Base-by-base conservation (phyloP, 2,329 filamentous ascomycete species). In the Claviceps sp. region DNA sequence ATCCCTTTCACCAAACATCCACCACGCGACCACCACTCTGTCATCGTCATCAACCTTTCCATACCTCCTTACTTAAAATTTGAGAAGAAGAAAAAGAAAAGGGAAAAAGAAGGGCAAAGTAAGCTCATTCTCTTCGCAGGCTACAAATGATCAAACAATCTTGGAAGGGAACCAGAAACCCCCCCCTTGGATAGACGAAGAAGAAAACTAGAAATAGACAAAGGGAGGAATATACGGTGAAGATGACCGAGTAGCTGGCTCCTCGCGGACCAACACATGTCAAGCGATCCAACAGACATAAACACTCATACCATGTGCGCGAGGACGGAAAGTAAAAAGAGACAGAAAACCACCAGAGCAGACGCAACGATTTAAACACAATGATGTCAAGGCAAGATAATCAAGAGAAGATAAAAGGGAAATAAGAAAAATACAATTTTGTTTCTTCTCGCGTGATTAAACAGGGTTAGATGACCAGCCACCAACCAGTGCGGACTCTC, bases 401-500 rank as follows among this genome's bases (percentile, higher is more conserved):
- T 16, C 9, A 8, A 14, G 5, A 20, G 20, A 51, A 45, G 26
- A 29, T 34, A 4, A 54, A 46, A 43, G 36, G 45, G 44, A 47
- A 20, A 46, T 23, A 23, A 52, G 59, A 63, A 64, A 62, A 60
- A 56, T 42, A 38, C 45, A 38, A 22, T 55, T 62, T 57, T 64
- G 16, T 7, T 68, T 71, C 68, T 71, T 2, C 68, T 71, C 68
- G 70, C 68, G 61, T 71, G 68, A 74, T 75, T 74, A 74, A 73
- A 75, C 71, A 75, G 71, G 66, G 68, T 34, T 74, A 73, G 68
- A 68, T 70, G 67, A 66, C 66, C 67, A 11, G 64, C 68, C 68
- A 61, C 66, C 61, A 52, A 60, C 60, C 60, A 61, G 22, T 26
- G 14, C 6, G 23, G 53, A 59, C 60, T 55, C 61, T 36, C 13